Percentiles rank a stretch among this genome's conserved stretches.
Conservation (phyloP, 495 filamentous ascomycete species). For the Neurospora sp. region DNA sequence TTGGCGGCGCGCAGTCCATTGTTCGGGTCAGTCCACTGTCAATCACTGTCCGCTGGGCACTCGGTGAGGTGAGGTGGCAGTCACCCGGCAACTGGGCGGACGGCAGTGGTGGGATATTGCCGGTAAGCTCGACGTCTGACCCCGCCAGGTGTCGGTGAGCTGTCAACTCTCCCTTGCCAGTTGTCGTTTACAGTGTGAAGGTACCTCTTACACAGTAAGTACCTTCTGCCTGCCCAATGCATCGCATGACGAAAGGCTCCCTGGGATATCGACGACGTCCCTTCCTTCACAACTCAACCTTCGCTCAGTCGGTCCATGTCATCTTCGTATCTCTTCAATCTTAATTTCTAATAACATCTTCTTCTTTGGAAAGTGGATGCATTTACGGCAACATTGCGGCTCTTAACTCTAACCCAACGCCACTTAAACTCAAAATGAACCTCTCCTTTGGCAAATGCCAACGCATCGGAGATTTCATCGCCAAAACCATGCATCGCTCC, state of each 20-base stretch:
- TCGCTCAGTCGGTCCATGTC: background rate
- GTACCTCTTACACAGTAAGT: background rate
- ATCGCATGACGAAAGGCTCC: background rate
- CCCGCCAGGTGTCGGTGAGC: background rate
- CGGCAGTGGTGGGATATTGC: background rate
- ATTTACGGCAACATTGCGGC: background rate
- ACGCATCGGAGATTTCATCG: background rate
- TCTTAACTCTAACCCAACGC: no score
- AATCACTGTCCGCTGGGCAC: background rate
- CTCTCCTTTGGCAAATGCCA: background rate
- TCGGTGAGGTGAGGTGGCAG: background rate
- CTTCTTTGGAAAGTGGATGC: background rate
- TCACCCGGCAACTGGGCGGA: background rate
- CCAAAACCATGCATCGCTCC: background rate
- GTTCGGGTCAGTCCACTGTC: background rate
- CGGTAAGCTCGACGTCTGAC: background rate
- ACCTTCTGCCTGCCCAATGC: background rate
- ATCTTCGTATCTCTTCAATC: background rate
- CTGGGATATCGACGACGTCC: background rate
- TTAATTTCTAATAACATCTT: background rate
- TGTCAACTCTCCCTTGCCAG: background rate
- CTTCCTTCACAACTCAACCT: background rate
- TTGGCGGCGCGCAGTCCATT: background rate
- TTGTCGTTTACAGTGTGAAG: background rate
- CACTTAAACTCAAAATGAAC: background rate